Percentiles rank a stretch among this genome's conserved stretches.
phyloP scores from a whole-genome alignment of 2,329 filamentous ascomycete genomes.

The Phoma sp. region DNA sequence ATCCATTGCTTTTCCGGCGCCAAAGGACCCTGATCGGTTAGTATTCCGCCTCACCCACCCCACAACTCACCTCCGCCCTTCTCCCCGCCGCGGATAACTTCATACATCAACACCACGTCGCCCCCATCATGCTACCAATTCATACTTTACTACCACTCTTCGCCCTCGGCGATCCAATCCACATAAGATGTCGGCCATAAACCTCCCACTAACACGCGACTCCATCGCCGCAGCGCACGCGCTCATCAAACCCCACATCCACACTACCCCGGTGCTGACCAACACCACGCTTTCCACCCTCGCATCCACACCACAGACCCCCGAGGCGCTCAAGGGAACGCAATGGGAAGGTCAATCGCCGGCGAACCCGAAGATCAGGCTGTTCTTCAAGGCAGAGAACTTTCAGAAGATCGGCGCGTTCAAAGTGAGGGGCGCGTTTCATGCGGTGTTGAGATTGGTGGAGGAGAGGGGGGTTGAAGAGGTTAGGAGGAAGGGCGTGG shows the following conservation, averaged over 20 bases:
- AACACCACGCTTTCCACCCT: conserved; percentile 75
- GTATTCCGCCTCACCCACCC: conserved; percentile 1
- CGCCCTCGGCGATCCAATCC: not conserved
- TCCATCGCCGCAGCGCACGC: conserved; percentile 75
- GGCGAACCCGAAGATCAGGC: conserved; percentile 68
- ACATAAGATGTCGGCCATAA: conserved; percentile 18
- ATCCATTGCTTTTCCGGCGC: conserved; percentile 6
- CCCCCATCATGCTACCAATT: conserved; percentile 12
- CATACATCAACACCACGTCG: conserved; percentile 1
- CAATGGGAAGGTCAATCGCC: conserved; percentile 63
- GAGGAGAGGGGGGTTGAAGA: conserved; percentile 55
- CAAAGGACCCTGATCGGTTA: conserved; percentile 1
- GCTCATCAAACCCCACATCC: conserved; percentile 76
- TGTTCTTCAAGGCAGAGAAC: conserved; percentile 98
- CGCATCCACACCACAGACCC: conserved; percentile 72
- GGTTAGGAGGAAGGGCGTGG: conserved; percentile 69
- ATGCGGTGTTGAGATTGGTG: conserved; percentile 76
- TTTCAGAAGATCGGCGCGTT: conserved; percentile 89
- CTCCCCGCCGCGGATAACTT: not conserved
- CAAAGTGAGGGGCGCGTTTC: conserved; percentile 89
- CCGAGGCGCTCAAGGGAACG: conserved; percentile 61
- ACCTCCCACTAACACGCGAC: conserved; percentile 70
- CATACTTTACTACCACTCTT: not conserved
- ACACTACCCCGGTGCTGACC: conserved; percentile 83
- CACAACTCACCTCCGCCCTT: conserved; percentile 17